A percentile compares a stretch with the other conserved stretches of the same genome.
These are phyloP conservation scores for Hymenochaete sp. DNA, from an alignment of 1,284 basidiomycete genomes.

Conservation along the genomic window DNA sequence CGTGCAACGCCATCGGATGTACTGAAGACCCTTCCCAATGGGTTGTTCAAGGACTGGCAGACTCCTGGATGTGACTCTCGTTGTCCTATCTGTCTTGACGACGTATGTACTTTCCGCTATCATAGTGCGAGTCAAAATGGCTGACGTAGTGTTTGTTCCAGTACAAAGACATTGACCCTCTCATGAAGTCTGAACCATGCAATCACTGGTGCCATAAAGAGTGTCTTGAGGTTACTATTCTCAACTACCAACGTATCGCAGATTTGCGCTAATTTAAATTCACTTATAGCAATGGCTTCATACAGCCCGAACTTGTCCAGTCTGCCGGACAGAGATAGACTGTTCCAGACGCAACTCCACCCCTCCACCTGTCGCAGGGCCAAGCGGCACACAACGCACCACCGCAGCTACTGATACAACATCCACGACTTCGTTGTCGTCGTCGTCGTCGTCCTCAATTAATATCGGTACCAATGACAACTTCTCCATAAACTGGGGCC, in stretches of 20 bases:
- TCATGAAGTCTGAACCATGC: slow-evolving; percentile 58
- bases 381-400: neutral
- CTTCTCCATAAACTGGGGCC: too few species aligned
- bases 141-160: slow-evolving; percentile 26
- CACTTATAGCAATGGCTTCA: slow-evolving; percentile 44
- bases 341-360: neutral
- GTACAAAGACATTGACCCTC: slow-evolving; percentile 50
- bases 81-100: slow-evolving; percentile 73
- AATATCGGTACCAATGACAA: too few species aligned
- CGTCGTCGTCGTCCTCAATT: too few species aligned
- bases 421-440: too few species aligned
- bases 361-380: neutral
- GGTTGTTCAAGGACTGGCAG: slow-evolving; percentile 57
- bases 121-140: slow-evolving; percentile 4
- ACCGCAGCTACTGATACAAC: too few species aligned
- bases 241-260: neutral
- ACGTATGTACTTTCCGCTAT: slow-evolving; percentile 38
- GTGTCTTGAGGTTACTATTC: slow-evolving; percentile 49
- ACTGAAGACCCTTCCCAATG: slow-evolving; percentile 48
- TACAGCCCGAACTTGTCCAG: slow-evolving; percentile 56
- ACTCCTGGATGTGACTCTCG: slow-evolving; percentile 52
- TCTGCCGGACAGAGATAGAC: slow-evolving; percentile 41
- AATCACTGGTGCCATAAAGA: slow-evolving; percentile 68
- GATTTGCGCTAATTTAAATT: neutral
- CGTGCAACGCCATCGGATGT: slow-evolving; percentile 52